Conservation (phyloP, 345 rosid genomes). For the Aquilaria sinensis region DNA sequence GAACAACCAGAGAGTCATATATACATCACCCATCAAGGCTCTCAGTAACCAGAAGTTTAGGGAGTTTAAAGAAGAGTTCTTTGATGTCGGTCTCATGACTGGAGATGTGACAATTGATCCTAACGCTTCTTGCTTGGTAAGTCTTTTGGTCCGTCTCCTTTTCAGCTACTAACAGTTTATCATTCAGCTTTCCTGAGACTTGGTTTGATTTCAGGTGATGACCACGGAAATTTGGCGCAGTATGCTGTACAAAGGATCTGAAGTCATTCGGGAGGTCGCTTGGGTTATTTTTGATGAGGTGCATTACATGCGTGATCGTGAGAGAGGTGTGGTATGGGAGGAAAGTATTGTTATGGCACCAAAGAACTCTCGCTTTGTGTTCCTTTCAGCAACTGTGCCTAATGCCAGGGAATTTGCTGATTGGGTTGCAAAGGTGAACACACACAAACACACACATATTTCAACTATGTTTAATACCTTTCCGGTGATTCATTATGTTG, state of each 20-base stretch:
- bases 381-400: conserved; percentile 97
- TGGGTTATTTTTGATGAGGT: conserved; percentile 98
- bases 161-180: not conserved
- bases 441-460: not conserved
- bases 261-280: conserved; percentile 88
- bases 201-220: conserved; percentile 69
- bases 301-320: conserved; percentile 98
- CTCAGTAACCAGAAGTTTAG: conserved; percentile 94
- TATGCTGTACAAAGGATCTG: conserved; percentile 97
- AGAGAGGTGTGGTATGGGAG: conserved; percentile 99
- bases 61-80: conserved; percentile 95
- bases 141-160: conserved; percentile 1
- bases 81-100: conserved; percentile 98
- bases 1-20: conserved; percentile 85
- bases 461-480: conserved; percentile 1
- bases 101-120: conserved; percentile 98
- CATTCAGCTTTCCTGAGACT: conserved; percentile 12
- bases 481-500: not conserved
- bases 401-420: conserved; percentile 99
- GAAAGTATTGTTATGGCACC: conserved; percentile 99
- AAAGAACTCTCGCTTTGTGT: conserved; percentile 81
- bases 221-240: conserved; percentile 99
- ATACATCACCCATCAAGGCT: conserved; percentile 96
- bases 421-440: conserved; percentile 92
- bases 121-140: conserved; percentile 88